Evolutionary conservation across 2,329 filamentous ascomycete species (phyloP), one percentile per base, ranked within the genome.

Genomic region (Arthrobotrys musiformis): DNA sequence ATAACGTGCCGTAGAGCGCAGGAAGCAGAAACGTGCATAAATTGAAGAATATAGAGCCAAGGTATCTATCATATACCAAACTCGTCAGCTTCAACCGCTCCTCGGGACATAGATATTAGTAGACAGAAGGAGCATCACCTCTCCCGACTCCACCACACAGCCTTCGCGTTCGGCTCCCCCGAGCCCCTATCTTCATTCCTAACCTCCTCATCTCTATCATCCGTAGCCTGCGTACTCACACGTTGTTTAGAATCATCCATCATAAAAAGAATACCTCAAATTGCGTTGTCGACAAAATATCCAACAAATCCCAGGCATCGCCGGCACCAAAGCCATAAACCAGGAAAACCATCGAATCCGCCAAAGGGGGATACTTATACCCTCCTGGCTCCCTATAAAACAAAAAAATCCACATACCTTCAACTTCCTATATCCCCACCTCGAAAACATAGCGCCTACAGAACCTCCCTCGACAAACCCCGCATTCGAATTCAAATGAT

Each of bases 1-100:
- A 87, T 0, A 93, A 85, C 0, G 90, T 93, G 35, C 83, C 83
- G 80, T 92, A 92, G 0, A 93, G 84, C 0, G 90, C 90, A 0
- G 90, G 90, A 0, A 92, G 86, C 1, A 89, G 81, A 81, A 92
- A 91, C 0, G 90, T 85, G 54, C 82, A 85, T 8, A 89, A 69
- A 80, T 92, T 92, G 84, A 91, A 90, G 13, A 87, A 66, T 0
- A 92, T 83, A 0, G 89, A 87, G 0, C 89, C 89, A 0, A 81
- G 76, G 80, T 90, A 92, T 40, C 84, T 70, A 42, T 19, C n/a
- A 22, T 19, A 37, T 35, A 9, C 44, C 17, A 24, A 28, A 30
- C 48, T 30, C n/a, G 15, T 60, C 17, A 63, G 19, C 35, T 17
- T 35, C 46, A 19, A 17, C 37, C 6, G 35, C n/a, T 35, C 6